A percentile compares a stretch with the other conserved stretches of the same genome.
These are phyloP conservation scores for Hanseniaspora taiwanica DNA, from an alignment of 805 yeast genomes.

Conservation along the genomic window DNA sequence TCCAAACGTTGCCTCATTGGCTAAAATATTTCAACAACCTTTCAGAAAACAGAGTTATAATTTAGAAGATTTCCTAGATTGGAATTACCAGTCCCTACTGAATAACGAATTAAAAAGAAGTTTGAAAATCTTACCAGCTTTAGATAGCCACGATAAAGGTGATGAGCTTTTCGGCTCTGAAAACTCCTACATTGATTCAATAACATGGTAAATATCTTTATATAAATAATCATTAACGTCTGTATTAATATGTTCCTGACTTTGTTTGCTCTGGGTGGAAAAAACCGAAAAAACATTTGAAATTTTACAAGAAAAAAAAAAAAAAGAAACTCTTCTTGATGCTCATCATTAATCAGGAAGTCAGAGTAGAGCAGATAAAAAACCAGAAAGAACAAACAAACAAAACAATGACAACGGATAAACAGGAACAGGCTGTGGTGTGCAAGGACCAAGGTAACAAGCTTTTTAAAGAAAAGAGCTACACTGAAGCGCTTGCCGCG, in stretches of 20 bases:
- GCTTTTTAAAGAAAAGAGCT: conserved; percentile 52
- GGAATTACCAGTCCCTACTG: conserved; percentile 60
- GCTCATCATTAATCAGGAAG: neutral
- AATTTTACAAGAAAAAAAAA: too few species aligned
- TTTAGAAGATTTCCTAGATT: conserved; percentile 88
- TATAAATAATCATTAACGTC: too few species aligned
- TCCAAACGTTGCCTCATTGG: conserved; percentile 88
- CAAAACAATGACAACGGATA: conserved; percentile 8
- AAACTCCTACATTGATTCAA: neutral
- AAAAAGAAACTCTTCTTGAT: too few species aligned
- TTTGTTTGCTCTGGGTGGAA: too few species aligned
- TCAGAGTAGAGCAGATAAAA: neutral
- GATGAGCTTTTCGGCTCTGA: neutral
- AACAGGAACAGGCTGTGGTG: conserved; percentile 29
- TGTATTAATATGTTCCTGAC: too few species aligned
- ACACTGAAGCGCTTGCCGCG: conserved; percentile 46
- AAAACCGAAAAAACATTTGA: neutral
- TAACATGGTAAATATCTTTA: too few species aligned
- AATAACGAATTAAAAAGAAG: conserved; percentile 51
- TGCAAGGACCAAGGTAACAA: conserved; percentile 63
- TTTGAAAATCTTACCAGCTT: conserved; percentile 59
- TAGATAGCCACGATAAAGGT: conserved; percentile 49
- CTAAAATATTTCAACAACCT: conserved; percentile 79
- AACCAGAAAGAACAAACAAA: neutral
- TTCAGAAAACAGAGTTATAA: conserved; percentile 77